A percentile compares a stretch with the other conserved stretches of the same genome.
These are phyloP conservation scores for Eucalyptus curtisii DNA, from an alignment of 345 rosid species.

Conservation along the genomic window DNA sequence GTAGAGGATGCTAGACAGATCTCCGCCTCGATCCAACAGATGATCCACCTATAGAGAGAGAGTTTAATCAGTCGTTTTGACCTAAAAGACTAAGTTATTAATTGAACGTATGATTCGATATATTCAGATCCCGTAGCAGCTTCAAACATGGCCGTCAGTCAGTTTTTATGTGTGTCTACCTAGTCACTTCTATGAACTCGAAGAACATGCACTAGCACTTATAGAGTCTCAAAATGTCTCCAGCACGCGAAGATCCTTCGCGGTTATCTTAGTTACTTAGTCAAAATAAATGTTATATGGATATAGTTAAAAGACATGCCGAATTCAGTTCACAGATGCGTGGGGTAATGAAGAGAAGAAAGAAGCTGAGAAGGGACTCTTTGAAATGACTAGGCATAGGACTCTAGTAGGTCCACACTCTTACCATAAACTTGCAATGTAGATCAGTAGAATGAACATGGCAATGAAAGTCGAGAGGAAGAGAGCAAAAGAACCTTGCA, in stretches of 20 bases:
- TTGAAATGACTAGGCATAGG: background rate
- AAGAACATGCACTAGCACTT: background rate
- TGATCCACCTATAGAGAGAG: conserved; percentile 40
- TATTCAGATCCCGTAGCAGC: background rate
- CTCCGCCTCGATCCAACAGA: conserved; percentile 55
- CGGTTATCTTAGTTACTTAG: background rate
- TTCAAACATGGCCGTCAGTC: background rate
- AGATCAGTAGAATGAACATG: background rate
- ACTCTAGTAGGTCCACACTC: background rate
- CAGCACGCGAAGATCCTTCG: background rate
- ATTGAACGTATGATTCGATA: background rate
- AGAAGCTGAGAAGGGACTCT: background rate
- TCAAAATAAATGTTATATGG: background rate
- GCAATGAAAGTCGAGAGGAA: background rate
- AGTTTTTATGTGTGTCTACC: background rate
- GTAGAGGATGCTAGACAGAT: conserved; percentile 45
- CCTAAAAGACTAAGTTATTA: background rate
- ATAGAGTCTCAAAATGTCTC: background rate
- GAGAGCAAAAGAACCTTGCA: conserved; percentile 55
- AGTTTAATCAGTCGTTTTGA: background rate
- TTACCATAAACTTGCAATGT: background rate
- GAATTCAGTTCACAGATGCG: background rate
- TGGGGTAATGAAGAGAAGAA: background rate
- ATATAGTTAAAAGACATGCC: background rate
- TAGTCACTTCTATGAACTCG: background rate